Evolutionary conservation across 2,329 filamentous ascomycete species (phyloP), one percentile per base, ranked within the genome.

Genomic region (Leptographium wingfieldii): DNA sequence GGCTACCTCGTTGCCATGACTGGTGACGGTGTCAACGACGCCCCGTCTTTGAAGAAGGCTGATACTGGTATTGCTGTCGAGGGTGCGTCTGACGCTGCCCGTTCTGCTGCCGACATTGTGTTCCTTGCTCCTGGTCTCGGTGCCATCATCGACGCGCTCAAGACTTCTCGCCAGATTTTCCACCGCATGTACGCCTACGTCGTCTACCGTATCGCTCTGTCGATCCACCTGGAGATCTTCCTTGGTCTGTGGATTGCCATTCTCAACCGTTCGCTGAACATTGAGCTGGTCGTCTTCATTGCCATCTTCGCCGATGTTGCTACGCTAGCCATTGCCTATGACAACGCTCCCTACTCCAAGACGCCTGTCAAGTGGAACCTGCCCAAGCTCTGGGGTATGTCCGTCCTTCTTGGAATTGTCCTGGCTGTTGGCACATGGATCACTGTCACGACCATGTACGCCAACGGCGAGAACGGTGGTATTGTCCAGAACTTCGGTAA

Each of bases 161-260:
- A 95, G 79, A 95, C 88, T 66, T 92, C 90, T 38, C 88, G 91
- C 69, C 90, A 95, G 74, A 95, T 96, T 73, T 95, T 95, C 80
- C 90, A 95, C 77, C 89, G 91, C 69, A 95, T 96, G 90, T 94
- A 95, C 77, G 88, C 90, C 62, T 96, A 95, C 78, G 89, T 96
- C 66, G 88, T 95, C 69, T 95, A 95, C 79, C 89, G 91, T 82
- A 95, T 96, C 69, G 90, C 91, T 56, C 77, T 96, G 69, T 95
- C 90, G 19, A 84, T 95, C 65, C 91, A 96, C 73, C 81, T 95
- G 70, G 90, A 94, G 76, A 88, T 95, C 72, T 95, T 91, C 81
- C 82, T 95, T 57, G 90, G 90, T 72, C 83, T 95, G 62, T 95
- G 90, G 90, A 94, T 95, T 68, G 88, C 87, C 67, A 92, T 92